Base-by-base conservation (phyloP, 2,329 filamentous ascomycete species). In the Dendryphion nanum region DNA sequence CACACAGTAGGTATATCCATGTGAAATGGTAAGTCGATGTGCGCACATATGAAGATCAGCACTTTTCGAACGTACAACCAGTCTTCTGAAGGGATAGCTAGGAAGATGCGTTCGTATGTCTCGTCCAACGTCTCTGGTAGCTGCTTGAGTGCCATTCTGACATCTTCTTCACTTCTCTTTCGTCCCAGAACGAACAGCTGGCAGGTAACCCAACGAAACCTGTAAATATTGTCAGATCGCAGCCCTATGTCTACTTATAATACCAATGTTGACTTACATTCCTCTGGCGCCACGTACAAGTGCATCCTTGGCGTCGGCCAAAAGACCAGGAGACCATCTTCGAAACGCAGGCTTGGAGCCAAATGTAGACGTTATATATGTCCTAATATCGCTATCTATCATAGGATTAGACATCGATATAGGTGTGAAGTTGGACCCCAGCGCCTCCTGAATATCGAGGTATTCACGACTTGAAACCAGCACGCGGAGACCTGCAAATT, bases 181-280 rank as follows among this genome's bases (percentile, higher is more conserved):
- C 31, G 18, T 18, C 19, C 12, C 7, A 37, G 15, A 4, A 16
- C 18, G 16, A 10, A 5, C 6, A 37, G 8, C 19, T 37, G 34
- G 16, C 24, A 37, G 16, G 6, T 17, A 19, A 19, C 34, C 34
- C 34, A 37, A 7, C 34, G 34, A 19, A 37, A 37, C 34, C 34
- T 37, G n/a, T n/a, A 18, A 6, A 7, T 6, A 7, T 7, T 12
- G 24, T 37, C 6, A 30, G 29, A 17, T 17, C 15, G 29, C n/a
- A n/a, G n/a, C n/a, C n/a, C n/a, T n/a, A n/a, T n/a, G n/a, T n/a
- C n/a, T 30, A 17, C 21, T 13, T 12, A n/a, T 33, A 6, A 17
- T 30, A 6, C 19, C 15, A n/a, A 29, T 20, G 34, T 23, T 7
- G 26, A 37, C 34, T 29, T 20, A 37, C 21, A 37, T 37, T 10